These are phyloP conservation scores for Hordeum marinum DNA, from an alignment of 176 grass and related monocot genomes.

Conservation along the genomic window DNA sequence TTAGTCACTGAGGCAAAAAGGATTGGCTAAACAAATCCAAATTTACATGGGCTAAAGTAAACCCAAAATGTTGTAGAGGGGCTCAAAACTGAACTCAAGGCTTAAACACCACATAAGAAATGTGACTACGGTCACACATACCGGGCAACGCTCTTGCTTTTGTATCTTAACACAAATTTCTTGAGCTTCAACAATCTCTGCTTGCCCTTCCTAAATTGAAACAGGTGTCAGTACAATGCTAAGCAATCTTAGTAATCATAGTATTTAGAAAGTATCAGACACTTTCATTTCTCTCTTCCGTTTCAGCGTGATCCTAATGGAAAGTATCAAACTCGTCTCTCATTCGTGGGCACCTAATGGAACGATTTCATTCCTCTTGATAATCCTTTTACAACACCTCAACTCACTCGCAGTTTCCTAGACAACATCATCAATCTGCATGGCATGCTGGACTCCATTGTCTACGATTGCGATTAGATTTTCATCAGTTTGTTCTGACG, in stretches of 20 bases:
- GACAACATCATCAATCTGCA: no score
- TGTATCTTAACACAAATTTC: conserved; percentile 82
- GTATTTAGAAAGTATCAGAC: background rate
- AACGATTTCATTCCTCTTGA: no score
- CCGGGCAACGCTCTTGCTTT: conserved; percentile 66
- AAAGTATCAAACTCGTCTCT: no score
- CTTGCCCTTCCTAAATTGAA: conserved; percentile 16
- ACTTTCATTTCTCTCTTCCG: no score
- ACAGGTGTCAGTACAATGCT: background rate
- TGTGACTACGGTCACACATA: conserved; percentile 20
- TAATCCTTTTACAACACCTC: no score
- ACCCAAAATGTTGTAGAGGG: background rate
- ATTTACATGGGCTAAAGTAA: background rate
- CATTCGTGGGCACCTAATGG: no score
- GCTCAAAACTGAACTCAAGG: background rate
- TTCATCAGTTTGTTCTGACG: no score
- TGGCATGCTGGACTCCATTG: no score
- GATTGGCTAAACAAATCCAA: background rate
- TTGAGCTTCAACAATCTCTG: conserved; percentile 66
- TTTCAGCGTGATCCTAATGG: no score
- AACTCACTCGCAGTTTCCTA: no score
- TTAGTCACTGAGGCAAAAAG: background rate
- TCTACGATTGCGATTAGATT: no score
- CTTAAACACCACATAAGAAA: background rate
- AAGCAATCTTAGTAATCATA: conserved; percentile 19